Base-by-base conservation (phyloP, 2,329 filamentous ascomycete genomes). In the Scytalidium sp. region DNA sequence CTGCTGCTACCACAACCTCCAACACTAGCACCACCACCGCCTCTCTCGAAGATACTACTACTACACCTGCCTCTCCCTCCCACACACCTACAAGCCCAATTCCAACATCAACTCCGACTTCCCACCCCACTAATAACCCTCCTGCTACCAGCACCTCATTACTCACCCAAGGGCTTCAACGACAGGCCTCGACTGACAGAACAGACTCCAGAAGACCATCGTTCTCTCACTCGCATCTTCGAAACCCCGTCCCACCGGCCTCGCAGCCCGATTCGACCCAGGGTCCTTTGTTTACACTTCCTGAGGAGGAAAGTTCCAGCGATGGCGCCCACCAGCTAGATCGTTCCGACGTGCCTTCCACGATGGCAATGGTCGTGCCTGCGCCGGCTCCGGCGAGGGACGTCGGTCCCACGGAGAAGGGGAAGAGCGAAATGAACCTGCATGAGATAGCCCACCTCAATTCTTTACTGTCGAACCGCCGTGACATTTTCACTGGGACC, bases 391-490 rank as follows among this genome's bases (percentile, higher is more conserved):
- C 41, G n/a, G 41, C 41, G 19, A n/a, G 32, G 13, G 32, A 36
- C 17, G 32, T 36, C 32, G 32, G 32, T 21, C 15, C 44, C 23
- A 23, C 32, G 32, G 11, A 36, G 17, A 36, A 36, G 13, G 32
- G 32, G 32, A 36, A 19, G 22, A 27, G 32, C 17, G 44, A 51
- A 11, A 56, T 60, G 25, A 51, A 50, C 36, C 48, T 57, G 19
- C 51, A 50, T 39, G 55, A 61, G 43, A 56, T 59, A 47, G 41
- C 81, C n/a, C 43, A 66, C 50, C 60, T 68, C 51, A 67, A 64
- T 49, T 59, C 65, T 21, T 60, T 67, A 51, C 56, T 70, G 23
- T 60, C 61, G 36, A 64, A 63, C 50, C 67, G 70, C 45, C 63
- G 66, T 36, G 67, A 69, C 11, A 61, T 64, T 19, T 61, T 70